Base-by-base conservation (phyloP, 345 rosid genomes). In the Jatropha curcas region DNA sequence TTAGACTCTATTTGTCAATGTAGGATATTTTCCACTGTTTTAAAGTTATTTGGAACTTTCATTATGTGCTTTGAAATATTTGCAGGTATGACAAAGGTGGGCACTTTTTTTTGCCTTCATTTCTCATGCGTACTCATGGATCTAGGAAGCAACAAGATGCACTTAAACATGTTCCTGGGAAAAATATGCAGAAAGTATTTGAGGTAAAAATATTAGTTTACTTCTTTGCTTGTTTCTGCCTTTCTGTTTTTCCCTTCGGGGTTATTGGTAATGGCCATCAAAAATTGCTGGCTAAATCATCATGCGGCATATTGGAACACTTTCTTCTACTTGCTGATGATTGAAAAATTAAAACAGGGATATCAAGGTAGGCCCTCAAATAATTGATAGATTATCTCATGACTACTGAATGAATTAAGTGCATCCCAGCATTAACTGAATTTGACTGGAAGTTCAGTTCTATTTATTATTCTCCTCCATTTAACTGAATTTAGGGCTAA, bases 51-150 rank as follows among this genome's bases (percentile, higher is more conserved):
- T 52, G 13, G n/a, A 35, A 31, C 14, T 56, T 63, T 24, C n/a
- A 37, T 19, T 35, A n/a, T 22, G 20, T 65, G 28, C 9, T 39
- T 53, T 55, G 28, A 39, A 31, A 68, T 39, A 33, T 33, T 65
- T 70, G 39, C 71, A 79, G 82, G 62, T 74, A 79, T 56, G 58
- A 65, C 48, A 79, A 71, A 57, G 82, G 82, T 30, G 82, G 82
- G 34, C 82, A 79, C 68, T 67, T 79, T 50, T 79, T 79, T 59
- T 45, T 79, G 61, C 82, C 82, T 58, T 79, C 82, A 4, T 79
- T 70, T 53, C 19, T 79, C 67, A 79, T 79, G 78, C 82, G 82
- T 39, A 79, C 82, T 65, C 82, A 74, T 74, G 82, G 82, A 43
- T 74, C 70, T 22, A 65, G 33, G 71, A 71, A 65, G 68, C 82